phyloP scores from a whole-genome alignment of 352 stramenopile species.

The Globisporangium ultimum region DNA sequence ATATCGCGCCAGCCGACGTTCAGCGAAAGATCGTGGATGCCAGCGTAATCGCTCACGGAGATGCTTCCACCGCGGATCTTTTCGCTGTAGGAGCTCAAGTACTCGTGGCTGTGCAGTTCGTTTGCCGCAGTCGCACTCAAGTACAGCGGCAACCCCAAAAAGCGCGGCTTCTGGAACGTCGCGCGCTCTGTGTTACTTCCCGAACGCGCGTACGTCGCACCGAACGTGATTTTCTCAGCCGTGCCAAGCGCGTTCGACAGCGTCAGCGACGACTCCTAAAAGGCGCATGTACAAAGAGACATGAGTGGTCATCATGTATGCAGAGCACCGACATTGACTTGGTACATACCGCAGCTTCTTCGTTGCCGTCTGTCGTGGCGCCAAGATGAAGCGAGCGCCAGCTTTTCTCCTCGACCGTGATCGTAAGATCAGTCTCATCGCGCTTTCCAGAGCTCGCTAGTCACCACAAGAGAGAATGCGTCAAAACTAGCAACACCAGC shows the following conservation, averaged over 20 bases:
- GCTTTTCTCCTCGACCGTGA: slow-evolving; percentile 85
- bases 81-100: slow-evolving; percentile 87
- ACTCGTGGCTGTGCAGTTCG: slow-evolving; percentile 86
- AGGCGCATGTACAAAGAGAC: background rate
- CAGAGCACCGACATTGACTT: background rate
- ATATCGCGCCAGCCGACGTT: slow-evolving; percentile 87
- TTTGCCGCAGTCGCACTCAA: slow-evolving; percentile 74
- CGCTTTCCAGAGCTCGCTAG: slow-evolving; percentile 59
- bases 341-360: slow-evolving; percentile 66
- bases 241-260: slow-evolving; percentile 81
- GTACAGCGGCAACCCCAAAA: slow-evolving; percentile 78
- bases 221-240: slow-evolving; percentile 81
- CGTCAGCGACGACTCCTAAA: slow-evolving; percentile 78
- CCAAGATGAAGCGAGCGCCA: slow-evolving; percentile 84
- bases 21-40: slow-evolving; percentile 81
- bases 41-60: slow-evolving; percentile 83
- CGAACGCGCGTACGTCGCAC: slow-evolving; percentile 78
- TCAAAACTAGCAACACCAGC: slow-evolving; percentile 4
- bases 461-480: background rate
- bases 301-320: background rate
- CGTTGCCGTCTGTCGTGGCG: slow-evolving; percentile 81
- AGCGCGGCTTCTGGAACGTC: slow-evolving; percentile 85
- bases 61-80: slow-evolving; percentile 81
- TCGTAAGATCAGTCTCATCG: slow-evolving; percentile 83
- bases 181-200: slow-evolving; percentile 83